These are phyloP conservation scores for Terfezia boudieri DNA, from an alignment of 495 filamentous ascomycete species.

Conservation along the genomic window DNA sequence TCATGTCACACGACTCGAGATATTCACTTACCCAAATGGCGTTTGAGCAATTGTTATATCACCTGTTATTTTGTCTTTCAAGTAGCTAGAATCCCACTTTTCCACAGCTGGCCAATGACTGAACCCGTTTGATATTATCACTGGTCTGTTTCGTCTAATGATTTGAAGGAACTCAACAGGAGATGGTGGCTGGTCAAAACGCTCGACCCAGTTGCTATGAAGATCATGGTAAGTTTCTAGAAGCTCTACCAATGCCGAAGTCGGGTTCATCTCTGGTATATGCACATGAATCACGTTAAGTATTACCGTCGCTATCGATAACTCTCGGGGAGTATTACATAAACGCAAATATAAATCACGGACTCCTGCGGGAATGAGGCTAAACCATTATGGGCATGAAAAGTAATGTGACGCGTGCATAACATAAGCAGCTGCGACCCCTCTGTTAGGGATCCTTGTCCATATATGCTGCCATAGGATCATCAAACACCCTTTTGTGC, in stretches of 20 bases:
- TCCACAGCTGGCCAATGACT: conserved; percentile 32
- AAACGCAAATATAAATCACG: no score
- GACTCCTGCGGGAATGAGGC: no score
- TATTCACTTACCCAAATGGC: conserved; percentile 32
- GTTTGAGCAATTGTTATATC: conserved; percentile 50
- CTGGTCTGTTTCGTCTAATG: conserved; percentile 43
- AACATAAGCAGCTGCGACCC: no score
- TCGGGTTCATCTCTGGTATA: no score
- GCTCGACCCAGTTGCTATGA: conserved; percentile 33
- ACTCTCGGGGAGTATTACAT: no score
- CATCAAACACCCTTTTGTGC: conserved; percentile 43
- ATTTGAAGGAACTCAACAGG: conserved; percentile 52
- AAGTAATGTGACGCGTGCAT: no score
- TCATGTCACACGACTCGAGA: neutral
- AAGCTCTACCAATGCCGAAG: conserved; percentile 25
- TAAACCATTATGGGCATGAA: no score
- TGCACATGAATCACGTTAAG: no score
- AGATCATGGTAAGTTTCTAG: conserved; percentile 45
- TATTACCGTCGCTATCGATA: no score
- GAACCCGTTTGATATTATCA: conserved; percentile 39
- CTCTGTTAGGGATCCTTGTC: conserved; percentile 1
- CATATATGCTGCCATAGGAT: conserved; percentile 62
- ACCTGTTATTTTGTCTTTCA: conserved; percentile 29
- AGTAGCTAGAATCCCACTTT: conserved; percentile 35
- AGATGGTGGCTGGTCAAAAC: conserved; percentile 37